A percentile compares a stretch with the other conserved stretches of the same genome.
phyloP scores from a whole-genome alignment of 257 asterid genomes.

The Avicennia marina region DNA sequence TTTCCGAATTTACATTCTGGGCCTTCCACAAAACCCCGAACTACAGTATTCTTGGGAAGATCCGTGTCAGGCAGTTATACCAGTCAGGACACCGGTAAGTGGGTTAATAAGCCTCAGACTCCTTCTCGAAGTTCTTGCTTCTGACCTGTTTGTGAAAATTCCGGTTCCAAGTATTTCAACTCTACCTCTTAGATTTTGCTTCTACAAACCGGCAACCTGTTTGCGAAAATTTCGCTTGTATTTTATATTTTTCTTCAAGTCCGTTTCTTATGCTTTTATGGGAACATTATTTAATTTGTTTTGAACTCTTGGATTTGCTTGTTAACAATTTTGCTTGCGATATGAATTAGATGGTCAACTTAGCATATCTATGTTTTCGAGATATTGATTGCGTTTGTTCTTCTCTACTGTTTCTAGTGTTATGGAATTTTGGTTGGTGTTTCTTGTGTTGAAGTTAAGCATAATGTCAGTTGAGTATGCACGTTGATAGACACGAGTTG shows the following conservation, averaged over 20 bases:
- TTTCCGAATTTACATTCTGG: not conserved
- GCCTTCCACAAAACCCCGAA: not conserved
- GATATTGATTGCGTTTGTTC: too few relatives aligned
- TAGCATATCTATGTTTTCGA: too few relatives aligned
- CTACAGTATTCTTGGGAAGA: not conserved
- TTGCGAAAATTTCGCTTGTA: not conserved
- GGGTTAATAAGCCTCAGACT: not conserved
- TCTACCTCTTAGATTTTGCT: not conserved
- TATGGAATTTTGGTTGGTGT: not conserved
- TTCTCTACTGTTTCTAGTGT: too few relatives aligned
- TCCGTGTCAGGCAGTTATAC: not conserved
- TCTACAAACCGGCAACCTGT: not conserved
- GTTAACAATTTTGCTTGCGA: not conserved
- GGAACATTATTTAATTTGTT: not conserved
- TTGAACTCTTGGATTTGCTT: not conserved
- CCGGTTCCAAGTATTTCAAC: not conserved
- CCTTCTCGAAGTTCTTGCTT: not conserved
- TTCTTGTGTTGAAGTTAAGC: not conserved
- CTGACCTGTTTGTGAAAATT: conserved; percentile 32
- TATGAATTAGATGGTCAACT: too few relatives aligned
- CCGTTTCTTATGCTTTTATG: not conserved
- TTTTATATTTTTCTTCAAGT: not conserved
- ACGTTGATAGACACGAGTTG: not conserved
- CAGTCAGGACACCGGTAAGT: conserved; percentile 27
- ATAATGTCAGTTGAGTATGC: not conserved